Evolutionary conservation across 768 basidiomycete genomes (phyloP).

Genomic region (Suillus lakei): DNA sequence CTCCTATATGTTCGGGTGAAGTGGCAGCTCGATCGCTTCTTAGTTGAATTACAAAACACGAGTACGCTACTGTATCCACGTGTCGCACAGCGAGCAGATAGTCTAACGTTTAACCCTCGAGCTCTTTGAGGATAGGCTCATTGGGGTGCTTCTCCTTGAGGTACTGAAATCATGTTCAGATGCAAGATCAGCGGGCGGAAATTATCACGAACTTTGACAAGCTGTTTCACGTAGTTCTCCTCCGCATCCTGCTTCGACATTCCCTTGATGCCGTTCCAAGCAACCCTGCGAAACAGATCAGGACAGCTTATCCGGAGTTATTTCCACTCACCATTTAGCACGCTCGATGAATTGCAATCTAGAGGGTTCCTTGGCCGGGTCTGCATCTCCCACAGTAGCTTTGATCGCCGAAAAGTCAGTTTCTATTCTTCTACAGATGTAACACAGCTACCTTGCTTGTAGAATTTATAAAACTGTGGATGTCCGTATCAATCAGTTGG

Average conservation of each 20-base stretch:
- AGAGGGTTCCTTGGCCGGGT: constrained; percentile 74
- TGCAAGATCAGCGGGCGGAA: not conserved
- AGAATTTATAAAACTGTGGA: constrained; percentile 87
- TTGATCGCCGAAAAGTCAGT: not conserved
- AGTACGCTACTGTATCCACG: not conserved
- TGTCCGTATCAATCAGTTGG: constrained; percentile 13
- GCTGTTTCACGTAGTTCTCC: constrained; percentile 73
- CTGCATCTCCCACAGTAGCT: constrained; percentile 81
- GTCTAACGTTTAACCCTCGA: not conserved
- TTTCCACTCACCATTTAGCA: constrained; percentile 77
- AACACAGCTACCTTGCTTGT: constrained; percentile 80
- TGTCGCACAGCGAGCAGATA: not conserved
- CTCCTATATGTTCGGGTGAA: constrained; percentile 4
- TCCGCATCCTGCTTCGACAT: constrained; percentile 72
- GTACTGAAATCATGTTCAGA: constrained; percentile 3
- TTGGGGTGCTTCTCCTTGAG: not conserved
- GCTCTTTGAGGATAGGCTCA: constrained; percentile 2
- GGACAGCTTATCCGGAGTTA: constrained; percentile 1
- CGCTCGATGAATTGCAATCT: constrained; percentile 71
- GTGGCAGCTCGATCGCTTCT: not conserved
- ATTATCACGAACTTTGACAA: constrained; percentile 59
- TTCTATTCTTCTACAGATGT: constrained; percentile 5
- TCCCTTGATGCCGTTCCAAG: constrained; percentile 81
- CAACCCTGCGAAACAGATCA: constrained; percentile 61
- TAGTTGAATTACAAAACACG: not conserved